Evolutionary conservation across 371 early-diverging fungal species (phyloP).

Genomic region (Amoeboaphelidium occidentale): DNA sequence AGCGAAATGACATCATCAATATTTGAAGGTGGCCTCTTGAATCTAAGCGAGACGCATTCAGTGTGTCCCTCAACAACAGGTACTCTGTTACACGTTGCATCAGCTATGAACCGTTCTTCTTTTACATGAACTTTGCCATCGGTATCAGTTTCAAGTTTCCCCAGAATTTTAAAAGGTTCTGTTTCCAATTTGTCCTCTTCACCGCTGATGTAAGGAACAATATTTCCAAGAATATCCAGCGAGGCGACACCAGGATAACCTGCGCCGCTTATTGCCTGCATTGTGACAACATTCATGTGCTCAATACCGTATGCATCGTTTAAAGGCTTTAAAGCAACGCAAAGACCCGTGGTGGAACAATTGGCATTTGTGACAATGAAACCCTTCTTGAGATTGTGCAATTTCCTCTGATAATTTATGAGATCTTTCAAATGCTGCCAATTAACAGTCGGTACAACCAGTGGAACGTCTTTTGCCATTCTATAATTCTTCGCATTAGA

Average conservation of each 20-base stretch:
- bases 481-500: constrained; percentile 90
- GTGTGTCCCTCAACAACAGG: constrained; percentile 88
- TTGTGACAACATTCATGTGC: constrained; percentile 53
- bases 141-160: constrained; percentile 24
- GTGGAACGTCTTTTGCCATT: constrained; percentile 58
- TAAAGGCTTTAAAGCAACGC: constrained; percentile 68
- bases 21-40: constrained; percentile 21
- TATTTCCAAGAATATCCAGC: constrained; percentile 76
- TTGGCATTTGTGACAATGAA: constrained; percentile 89
- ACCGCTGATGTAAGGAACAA: constrained; percentile 80
- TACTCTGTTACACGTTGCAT: constrained; percentile 88
- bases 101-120: constrained; percentile 11
- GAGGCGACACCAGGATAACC: constrained; percentile 88
- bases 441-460: constrained; percentile 80
- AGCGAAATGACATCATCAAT: constrained; percentile 33
- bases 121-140: constrained; percentile 36
- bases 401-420: constrained; percentile 40
- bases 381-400: constrained; percentile 39
- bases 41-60: constrained; percentile 61
- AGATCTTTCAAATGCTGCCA: constrained; percentile 46
- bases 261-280: constrained; percentile 87
- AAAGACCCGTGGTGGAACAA: constrained; percentile 85
- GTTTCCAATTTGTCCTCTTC: constrained; percentile 92
- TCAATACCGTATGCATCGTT: constrained; percentile 60
- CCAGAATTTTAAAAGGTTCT: constrained; percentile 78